Evolutionary conservation across 768 basidiomycete genomes (phyloP).

Genomic region (Boletus vermiculosoides): DNA sequence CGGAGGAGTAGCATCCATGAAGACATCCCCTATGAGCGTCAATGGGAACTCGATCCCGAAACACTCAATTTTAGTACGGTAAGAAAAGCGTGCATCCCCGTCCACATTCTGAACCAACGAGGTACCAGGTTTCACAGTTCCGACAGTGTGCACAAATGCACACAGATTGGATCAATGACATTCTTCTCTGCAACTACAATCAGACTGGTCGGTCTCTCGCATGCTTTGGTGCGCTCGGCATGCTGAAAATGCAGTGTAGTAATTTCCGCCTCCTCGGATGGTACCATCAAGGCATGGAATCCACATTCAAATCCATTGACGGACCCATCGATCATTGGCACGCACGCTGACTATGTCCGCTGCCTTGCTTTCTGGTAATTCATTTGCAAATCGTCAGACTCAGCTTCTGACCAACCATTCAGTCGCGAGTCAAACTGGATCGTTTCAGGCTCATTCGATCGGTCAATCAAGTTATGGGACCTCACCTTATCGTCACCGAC

Average conservation of each 20-base stretch:
- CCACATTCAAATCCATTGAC: slow-evolving; percentile 64
- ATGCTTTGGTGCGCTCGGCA: neutral
- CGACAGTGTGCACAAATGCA: slow-evolving; percentile 88
- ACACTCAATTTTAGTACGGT: slow-evolving; percentile 50
- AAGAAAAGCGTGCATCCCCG: slow-evolving; percentile 22
- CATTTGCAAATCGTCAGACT: slow-evolving; percentile 1
- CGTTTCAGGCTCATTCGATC: slow-evolving; percentile 92
- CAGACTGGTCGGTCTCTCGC: slow-evolving; percentile 62
- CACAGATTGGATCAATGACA: slow-evolving; percentile 96
- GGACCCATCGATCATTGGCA: slow-evolving; percentile 68
- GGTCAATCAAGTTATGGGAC: slow-evolving; percentile 95
- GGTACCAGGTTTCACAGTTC: slow-evolving; percentile 56
- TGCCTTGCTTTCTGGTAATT: slow-evolving; percentile 70
- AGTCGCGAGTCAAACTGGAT: slow-evolving; percentile 85
- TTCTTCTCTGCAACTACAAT: slow-evolving; percentile 86
- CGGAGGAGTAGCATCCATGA: slow-evolving; percentile 29
- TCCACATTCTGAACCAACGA: slow-evolving; percentile 7
- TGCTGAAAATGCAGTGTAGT: slow-evolving; percentile 43
- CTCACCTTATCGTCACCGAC: slow-evolving; percentile 45
- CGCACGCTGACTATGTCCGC: slow-evolving; percentile 83
- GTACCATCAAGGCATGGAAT: slow-evolving; percentile 90
- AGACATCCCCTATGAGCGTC: slow-evolving; percentile 60
- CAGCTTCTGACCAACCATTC: slow-evolving; percentile 11
- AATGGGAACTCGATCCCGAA: slow-evolving; percentile 76
- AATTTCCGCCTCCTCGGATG: slow-evolving; percentile 93